These are phyloP conservation scores for Esteya vermicola DNA, from an alignment of 2,329 filamentous ascomycete species.

Conservation along the genomic window DNA sequence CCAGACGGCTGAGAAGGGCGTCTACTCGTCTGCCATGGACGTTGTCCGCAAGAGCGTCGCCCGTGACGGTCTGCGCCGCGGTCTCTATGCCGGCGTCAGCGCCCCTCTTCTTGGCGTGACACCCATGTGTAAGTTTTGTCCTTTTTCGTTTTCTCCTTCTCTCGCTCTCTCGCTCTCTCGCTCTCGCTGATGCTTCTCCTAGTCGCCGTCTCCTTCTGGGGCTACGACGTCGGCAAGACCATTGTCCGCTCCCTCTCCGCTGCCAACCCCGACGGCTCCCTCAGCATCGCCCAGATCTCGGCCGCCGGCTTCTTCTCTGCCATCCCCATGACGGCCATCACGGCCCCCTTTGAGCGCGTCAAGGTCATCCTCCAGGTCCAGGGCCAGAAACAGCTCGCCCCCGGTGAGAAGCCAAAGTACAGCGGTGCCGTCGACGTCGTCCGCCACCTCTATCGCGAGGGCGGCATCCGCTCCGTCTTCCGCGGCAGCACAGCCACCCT, in stretches of 20 bases:
- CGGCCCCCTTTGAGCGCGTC: constrained; percentile 96
- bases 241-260: constrained; percentile 58
- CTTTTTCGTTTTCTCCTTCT: background rate
- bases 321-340: constrained; percentile 93
- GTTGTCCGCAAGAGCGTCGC: constrained; percentile 82
- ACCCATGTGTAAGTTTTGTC: constrained; percentile 74
- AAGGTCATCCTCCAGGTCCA: constrained; percentile 98
- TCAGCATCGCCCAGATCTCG: constrained; percentile 76
- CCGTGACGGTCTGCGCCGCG: constrained; percentile 64
- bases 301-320: constrained; percentile 95
- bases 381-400: constrained; percentile 70
- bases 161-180: background rate
- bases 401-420: constrained; percentile 89
- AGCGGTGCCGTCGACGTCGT: constrained; percentile 79
- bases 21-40: constrained; percentile 82
- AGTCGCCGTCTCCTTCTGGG: constrained; percentile 66
- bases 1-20: constrained; percentile 88
- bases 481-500: constrained; percentile 82
- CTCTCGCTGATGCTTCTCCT: background rate
- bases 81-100: constrained; percentile 91
- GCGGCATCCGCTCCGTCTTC: constrained; percentile 84
- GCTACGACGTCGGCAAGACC: constrained; percentile 89
- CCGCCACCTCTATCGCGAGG: constrained; percentile 80
- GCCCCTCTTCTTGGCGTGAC: constrained; percentile 92
- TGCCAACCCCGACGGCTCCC: constrained; percentile 52